Conservation (phyloP, 441 rosid genomes). For the Pelargonium exstipulatum region DNA sequence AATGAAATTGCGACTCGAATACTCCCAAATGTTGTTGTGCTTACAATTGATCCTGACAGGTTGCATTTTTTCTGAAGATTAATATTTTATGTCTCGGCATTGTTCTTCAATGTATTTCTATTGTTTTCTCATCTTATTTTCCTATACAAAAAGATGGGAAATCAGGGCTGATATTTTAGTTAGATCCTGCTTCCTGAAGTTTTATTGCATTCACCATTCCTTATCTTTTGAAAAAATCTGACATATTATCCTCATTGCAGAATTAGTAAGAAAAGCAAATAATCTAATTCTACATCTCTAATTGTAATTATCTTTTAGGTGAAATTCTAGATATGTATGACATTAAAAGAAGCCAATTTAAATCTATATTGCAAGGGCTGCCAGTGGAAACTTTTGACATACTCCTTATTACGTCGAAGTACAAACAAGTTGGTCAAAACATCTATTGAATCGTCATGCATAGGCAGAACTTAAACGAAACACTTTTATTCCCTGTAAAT, state of each 20-base stretch:
- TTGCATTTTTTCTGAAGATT: conserved; percentile 24
- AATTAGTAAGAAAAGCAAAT: background rate
- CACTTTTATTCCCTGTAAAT: too few species aligned
- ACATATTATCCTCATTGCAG: background rate
- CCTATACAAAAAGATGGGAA: background rate
- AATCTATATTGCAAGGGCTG: background rate
- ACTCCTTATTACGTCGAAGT: background rate
- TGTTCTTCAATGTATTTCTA: conserved; percentile 1
- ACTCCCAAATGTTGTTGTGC: conserved; percentile 82
- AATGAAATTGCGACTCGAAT: conserved; percentile 90
- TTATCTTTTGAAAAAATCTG: background rate
- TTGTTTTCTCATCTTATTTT: background rate
- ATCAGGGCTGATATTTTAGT: conserved; percentile 2
- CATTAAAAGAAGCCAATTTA: background rate
- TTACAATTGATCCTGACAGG: conserved; percentile 96
- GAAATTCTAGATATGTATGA: background rate
- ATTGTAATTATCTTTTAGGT: background rate
- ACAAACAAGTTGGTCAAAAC: background rate
- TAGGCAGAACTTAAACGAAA: background rate
- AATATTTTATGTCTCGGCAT: conserved; percentile 12
- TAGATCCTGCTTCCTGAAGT: conserved; percentile 3
- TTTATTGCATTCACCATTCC: background rate
- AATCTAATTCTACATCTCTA: conserved; percentile 1
- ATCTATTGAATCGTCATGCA: background rate
- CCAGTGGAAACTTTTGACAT: background rate